These are phyloP conservation scores for Rachicladosporium sp. DNA, from an alignment of 2,329 filamentous ascomycete species.

Conservation along the genomic window DNA sequence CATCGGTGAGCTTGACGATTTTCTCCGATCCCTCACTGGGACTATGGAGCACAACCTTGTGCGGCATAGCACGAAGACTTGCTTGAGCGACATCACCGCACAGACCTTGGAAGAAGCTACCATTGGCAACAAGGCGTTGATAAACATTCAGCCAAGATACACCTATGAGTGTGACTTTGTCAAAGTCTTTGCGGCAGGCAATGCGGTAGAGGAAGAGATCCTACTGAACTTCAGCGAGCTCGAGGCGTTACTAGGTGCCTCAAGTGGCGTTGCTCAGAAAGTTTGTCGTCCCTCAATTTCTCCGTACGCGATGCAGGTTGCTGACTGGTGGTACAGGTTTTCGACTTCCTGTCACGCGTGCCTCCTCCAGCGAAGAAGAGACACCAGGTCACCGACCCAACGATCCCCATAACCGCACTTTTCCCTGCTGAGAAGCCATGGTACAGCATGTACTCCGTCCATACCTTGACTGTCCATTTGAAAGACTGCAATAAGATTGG, in stretches of 20 bases:
- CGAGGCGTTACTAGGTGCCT: conserved; percentile 58
- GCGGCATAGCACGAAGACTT: conserved; percentile 2
- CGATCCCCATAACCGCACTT: conserved; percentile 45
- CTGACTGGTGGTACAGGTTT: conserved; percentile 36
- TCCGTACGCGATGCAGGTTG: not conserved
- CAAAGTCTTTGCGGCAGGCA: conserved; percentile 17
- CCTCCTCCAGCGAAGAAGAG: conserved; percentile 12
- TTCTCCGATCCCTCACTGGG: conserved; percentile 13
- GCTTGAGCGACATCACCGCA: conserved; percentile 1
- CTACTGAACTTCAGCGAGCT: conserved; percentile 72
- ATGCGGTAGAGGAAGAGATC: conserved; percentile 62
- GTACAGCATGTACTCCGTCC: conserved; percentile 54
- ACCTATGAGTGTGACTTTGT: conserved; percentile 13
- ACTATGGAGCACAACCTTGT: conserved; percentile 8
- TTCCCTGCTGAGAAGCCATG: conserved; percentile 60
- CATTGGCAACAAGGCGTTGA: conserved; percentile 11
- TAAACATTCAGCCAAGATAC: conserved; percentile 16
- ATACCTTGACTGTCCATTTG: conserved; percentile 53
- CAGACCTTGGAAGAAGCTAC: conserved; percentile 11
- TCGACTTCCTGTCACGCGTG: conserved; percentile 55
- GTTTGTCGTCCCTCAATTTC: conserved; percentile 5
- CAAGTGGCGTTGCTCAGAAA: conserved; percentile 45
- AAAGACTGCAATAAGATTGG: conserved; percentile 17
- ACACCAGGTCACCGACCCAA: conserved; percentile 44
- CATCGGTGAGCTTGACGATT: conserved; percentile 12